phyloP scores from a whole-genome alignment of 2,329 filamentous ascomycete genomes.

The Aspergillus alliaceus region DNA sequence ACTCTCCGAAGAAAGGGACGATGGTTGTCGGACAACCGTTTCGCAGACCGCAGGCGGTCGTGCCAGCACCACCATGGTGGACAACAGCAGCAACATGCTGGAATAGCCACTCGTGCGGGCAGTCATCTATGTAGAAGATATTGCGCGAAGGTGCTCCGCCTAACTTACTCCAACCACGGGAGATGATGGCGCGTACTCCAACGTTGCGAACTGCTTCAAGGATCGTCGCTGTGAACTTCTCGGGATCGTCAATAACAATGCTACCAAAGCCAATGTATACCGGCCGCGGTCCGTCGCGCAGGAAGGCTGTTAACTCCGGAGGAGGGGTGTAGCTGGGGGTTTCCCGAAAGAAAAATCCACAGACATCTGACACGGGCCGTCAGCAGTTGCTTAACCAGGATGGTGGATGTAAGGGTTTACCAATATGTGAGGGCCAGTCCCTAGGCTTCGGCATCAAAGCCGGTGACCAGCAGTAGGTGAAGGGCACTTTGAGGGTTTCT shows the following conservation, averaged over 20 bases:
- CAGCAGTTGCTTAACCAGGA: neutral
- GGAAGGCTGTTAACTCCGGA: constrained; percentile 43
- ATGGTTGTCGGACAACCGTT: constrained; percentile 54
- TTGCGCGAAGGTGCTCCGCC: constrained; percentile 35
- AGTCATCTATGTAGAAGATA: constrained; percentile 55
- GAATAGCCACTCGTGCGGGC: constrained; percentile 61
- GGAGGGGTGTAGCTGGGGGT: constrained; percentile 41
- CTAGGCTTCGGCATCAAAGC: constrained; percentile 41
- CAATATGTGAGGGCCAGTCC: constrained; percentile 43
- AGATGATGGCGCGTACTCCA: constrained; percentile 55
- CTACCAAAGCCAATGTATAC: constrained; percentile 60
- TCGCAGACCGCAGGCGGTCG: constrained; percentile 56
- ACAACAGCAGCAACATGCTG: constrained; percentile 56
- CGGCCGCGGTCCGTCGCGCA: constrained; percentile 49
- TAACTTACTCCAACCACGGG: constrained; percentile 55
- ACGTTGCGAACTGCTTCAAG: constrained; percentile 47
- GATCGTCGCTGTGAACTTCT: too few relatives aligned
- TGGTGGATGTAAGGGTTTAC: constrained; percentile 12
- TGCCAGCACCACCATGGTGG: constrained; percentile 62
- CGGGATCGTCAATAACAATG: constrained; percentile 57
- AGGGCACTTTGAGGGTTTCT: constrained; percentile 40
- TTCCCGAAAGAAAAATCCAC: constrained; percentile 49
- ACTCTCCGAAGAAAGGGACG: constrained; percentile 61
- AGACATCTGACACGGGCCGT: constrained; percentile 36
- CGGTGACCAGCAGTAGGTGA: constrained; percentile 50